Conservation (phyloP, 1,284 basidiomycete species). For the Trametes hirsuta region DNA sequence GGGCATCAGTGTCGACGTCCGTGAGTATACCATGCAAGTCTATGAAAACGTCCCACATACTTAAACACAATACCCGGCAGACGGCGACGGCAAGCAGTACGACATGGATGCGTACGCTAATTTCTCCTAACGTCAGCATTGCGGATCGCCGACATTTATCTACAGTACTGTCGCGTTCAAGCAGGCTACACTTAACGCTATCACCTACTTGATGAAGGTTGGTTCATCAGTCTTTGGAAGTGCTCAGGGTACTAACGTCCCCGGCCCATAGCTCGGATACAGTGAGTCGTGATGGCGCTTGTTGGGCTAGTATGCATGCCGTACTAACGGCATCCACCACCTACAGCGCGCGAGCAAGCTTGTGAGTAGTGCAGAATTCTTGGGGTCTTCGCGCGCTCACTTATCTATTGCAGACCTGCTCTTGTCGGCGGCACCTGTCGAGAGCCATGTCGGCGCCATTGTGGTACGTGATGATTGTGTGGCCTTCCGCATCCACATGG, state of each 20-base stretch:
- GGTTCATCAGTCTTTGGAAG: background rate
- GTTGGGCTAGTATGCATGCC: background rate
- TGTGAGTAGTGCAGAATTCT: constrained; percentile 44
- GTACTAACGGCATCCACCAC: background rate
- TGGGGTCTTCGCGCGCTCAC: background rate
- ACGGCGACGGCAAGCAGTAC: constrained; percentile 76
- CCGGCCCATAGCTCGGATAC: constrained; percentile 54
- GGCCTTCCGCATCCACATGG: no score
- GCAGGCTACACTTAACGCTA: constrained; percentile 77
- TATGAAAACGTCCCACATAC: background rate
- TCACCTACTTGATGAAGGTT: constrained; percentile 77
- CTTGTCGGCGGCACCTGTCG: constrained; percentile 75
- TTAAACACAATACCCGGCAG: constrained; percentile 36
- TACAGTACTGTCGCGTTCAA: constrained; percentile 75
- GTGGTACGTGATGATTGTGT: constrained; percentile 50
- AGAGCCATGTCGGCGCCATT: constrained; percentile 74
- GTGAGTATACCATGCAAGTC: constrained; percentile 40
- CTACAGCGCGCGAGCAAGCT: constrained; percentile 68
- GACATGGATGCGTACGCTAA: constrained; percentile 72
- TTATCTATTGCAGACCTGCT: constrained; percentile 53
- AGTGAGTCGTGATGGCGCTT: constrained; percentile 45
- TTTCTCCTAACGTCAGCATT: background rate
- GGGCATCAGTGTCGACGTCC: constrained; percentile 73
- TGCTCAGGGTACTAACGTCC: background rate
- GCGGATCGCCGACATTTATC: background rate